Evolutionary conservation across 805 yeast species (phyloP).

Genomic region (Kurtzmaniella cleridarum): DNA sequence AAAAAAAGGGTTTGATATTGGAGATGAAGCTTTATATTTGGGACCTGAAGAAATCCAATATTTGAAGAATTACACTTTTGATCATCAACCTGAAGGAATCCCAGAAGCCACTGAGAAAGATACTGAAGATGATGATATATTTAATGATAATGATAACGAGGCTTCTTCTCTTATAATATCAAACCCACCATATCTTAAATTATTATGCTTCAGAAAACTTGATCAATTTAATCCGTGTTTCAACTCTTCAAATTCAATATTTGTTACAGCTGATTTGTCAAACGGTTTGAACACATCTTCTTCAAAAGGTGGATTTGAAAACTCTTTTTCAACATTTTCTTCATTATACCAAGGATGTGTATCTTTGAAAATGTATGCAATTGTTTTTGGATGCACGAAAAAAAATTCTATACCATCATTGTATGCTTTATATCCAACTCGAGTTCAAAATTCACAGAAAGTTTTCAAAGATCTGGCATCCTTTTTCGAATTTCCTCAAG

Average conservation of each 20-base stretch:
- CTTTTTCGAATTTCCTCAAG: constrained; percentile 48
- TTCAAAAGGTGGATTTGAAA: constrained; percentile 39
- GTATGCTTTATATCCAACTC: constrained; percentile 57
- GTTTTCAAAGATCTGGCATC: constrained; percentile 4
- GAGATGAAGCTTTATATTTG: constrained; percentile 20
- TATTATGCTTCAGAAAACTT: constrained; percentile 61
- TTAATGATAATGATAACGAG: constrained; percentile 11
- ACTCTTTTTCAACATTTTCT: constrained; percentile 64
- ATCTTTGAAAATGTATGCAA: constrained; percentile 48
- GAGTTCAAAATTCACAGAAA: constrained; percentile 15
- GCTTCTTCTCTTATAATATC: constrained; percentile 10
- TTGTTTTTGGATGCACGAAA: constrained; percentile 68
- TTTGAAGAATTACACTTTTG: constrained; percentile 30
- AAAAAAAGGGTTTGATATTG: constrained; percentile 14
- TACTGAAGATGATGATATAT: constrained; percentile 7
- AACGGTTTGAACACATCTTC: constrained; percentile 24
- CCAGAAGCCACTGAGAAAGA: constrained; percentile 7
- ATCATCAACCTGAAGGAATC: constrained; percentile 17
- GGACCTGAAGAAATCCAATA: constrained; percentile 19
- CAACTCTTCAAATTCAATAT: constrained; percentile 49
- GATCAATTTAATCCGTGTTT: constrained; percentile 44
- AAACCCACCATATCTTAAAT: constrained; percentile 47
- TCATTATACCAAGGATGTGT: constrained; percentile 59
- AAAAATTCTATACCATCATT: constrained; percentile 49
- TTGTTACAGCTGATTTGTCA: constrained; percentile 62